These are phyloP conservation scores for Elymus sibiricus DNA, from an alignment of 176 grass and related monocot genomes.

Conservation along the genomic window DNA sequence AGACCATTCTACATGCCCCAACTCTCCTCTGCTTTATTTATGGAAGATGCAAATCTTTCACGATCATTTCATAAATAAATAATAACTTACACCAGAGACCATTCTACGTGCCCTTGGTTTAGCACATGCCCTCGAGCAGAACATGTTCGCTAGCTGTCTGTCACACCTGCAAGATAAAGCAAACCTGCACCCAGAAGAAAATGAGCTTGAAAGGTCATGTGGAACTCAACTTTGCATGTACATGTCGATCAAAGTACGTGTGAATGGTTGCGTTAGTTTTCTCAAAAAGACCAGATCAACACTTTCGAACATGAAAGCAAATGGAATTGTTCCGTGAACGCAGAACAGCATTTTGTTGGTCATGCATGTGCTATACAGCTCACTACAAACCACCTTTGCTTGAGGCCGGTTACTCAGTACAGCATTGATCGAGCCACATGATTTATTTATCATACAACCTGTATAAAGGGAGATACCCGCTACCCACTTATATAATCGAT, in stretches of 20 bases:
- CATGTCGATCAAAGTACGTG: slow-evolving; percentile 18
- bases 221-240: slow-evolving; percentile 2
- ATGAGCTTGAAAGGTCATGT: slow-evolving; percentile 16
- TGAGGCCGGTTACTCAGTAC: no score
- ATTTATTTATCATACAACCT: background rate
- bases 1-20: no score
- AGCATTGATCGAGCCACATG: background rate
- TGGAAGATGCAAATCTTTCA: no score
- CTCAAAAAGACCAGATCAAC: slow-evolving; percentile 22
- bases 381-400: slow-evolving; percentile 12
- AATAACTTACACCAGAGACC: no score
- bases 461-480: background rate
- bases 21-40: no score
- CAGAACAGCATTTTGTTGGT: background rate
- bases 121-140: background rate
- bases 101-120: no score
- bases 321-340: background rate
- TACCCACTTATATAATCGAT: background rate
- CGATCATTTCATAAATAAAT: no score
- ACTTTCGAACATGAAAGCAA: slow-evolving; percentile 3
- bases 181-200: slow-evolving; percentile 14
- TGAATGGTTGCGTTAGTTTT: slow-evolving; percentile 19
- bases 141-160: background rate
- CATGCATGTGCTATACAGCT: slow-evolving; percentile 23
- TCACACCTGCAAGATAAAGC: background rate